phyloP scores from a whole-genome alignment of 768 basidiomycete genomes.

The Dictyophora rubrovolvata region DNA sequence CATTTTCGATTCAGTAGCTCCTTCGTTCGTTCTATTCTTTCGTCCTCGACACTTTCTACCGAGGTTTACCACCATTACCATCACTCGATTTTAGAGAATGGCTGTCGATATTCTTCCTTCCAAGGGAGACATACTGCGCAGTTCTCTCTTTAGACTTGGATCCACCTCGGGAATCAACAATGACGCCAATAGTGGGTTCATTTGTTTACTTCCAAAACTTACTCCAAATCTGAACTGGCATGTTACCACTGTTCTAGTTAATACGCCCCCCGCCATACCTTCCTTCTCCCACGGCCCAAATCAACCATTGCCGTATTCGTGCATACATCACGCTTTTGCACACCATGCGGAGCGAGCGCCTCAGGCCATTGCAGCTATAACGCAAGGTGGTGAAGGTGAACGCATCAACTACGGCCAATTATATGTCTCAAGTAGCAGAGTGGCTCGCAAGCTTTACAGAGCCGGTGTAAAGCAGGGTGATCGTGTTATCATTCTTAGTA shows the following conservation, averaged over 20 bases:
- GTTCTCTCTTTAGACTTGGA: neutral
- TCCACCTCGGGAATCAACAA: neutral
- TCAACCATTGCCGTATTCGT: slow-evolving; percentile 31
- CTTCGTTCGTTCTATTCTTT: neutral
- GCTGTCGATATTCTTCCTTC: neutral
- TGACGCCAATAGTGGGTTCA: neutral
- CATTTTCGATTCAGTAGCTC: too few species aligned
- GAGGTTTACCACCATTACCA: neutral
- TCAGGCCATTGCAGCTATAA: slow-evolving; percentile 38
- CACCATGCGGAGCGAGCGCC: slow-evolving; percentile 33
- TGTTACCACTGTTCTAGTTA: neutral
- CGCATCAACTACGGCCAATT: slow-evolving; percentile 42
- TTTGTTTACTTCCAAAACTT: neutral
- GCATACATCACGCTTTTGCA: slow-evolving; percentile 49
- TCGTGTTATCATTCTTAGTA: slow-evolving; percentile 40
- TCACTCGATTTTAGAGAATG: neutral
- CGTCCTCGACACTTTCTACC: neutral
- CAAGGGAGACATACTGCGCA: neutral
- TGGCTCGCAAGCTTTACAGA: slow-evolving; percentile 34
- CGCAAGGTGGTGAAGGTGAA: slow-evolving; percentile 21
- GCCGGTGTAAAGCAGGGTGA: slow-evolving; percentile 36
- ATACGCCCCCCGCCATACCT: neutral
- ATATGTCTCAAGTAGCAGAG: slow-evolving; percentile 36
- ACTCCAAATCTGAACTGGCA: neutral
- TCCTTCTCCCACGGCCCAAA: slow-evolving; percentile 21